Conservation (phyloP, 139 green algal species). For the Axilococcus clingmanii region DNA sequence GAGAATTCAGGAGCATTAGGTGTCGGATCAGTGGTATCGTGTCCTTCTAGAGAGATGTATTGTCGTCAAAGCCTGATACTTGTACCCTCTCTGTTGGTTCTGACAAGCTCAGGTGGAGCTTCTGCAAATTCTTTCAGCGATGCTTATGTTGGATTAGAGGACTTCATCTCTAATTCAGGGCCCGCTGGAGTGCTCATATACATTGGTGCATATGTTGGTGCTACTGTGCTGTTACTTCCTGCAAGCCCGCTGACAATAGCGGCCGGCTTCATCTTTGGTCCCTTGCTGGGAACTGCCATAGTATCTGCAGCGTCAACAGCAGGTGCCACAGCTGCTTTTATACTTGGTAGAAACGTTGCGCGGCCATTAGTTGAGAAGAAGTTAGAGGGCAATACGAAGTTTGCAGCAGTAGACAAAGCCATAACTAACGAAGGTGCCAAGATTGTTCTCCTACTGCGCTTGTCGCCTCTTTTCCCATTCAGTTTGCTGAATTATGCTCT, state of each 20-base stretch:
- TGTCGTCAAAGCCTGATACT: too few relatives aligned
- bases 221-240: constrained; percentile 62
- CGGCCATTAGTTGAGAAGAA: constrained; percentile 33
- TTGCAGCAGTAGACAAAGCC: constrained; percentile 35
- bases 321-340: constrained; percentile 50
- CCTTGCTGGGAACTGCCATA: constrained; percentile 42
- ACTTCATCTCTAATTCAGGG: constrained; percentile 15
- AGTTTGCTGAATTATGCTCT: constrained; percentile 62
- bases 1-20: too few relatives aligned
- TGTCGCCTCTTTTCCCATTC: constrained; percentile 67
- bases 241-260: constrained; percentile 59
- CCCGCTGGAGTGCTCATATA: constrained; percentile 41
- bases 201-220: constrained; percentile 37
- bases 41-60: too few relatives aligned
- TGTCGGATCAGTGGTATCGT: too few relatives aligned
- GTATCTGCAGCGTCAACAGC: constrained; percentile 51
- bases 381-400: constrained; percentile 22
- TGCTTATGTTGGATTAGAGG: constrained; percentile 2
- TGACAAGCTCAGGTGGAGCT: too few relatives aligned
- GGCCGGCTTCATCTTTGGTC: constrained; percentile 66
- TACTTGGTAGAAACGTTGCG: constrained; percentile 51
- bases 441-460: constrained; percentile 62
- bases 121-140: constrained; percentile 4
- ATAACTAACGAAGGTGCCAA: constrained; percentile 36
- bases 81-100: too few relatives aligned